These are phyloP conservation scores for Schizophyllum commune DNA, from an alignment of 1,284 basidiomycete genomes.

Conservation along the genomic window DNA sequence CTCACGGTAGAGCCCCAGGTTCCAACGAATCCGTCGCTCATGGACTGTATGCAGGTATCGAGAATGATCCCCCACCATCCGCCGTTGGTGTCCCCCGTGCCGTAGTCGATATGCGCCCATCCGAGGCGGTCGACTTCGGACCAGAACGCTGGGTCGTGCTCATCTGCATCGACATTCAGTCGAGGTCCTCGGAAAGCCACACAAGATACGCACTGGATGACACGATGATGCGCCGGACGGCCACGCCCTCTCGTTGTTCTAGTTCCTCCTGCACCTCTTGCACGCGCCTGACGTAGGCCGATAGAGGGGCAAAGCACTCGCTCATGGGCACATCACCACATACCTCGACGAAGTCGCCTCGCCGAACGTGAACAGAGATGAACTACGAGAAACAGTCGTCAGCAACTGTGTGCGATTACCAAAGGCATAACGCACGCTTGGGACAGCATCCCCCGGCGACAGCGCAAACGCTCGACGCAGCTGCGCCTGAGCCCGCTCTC, in stretches of 20 bases:
- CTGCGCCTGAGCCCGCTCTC: not conserved
- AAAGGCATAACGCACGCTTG: not conserved
- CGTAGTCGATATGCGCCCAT: slow-evolving; percentile 32
- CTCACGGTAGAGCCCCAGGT: slow-evolving; percentile 36
- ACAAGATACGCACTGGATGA: slow-evolving; percentile 20
- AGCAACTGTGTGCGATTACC: not conserved
- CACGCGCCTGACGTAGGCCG: slow-evolving; percentile 29
- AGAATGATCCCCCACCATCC: slow-evolving; percentile 27
- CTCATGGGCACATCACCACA: slow-evolving; percentile 16
- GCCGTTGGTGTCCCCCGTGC: slow-evolving; percentile 13
- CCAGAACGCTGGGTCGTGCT: slow-evolving; percentile 33
- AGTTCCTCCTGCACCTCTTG: slow-evolving; percentile 27
- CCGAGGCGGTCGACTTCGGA: slow-evolving; percentile 25
- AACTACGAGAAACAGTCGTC: slow-evolving; percentile 18
- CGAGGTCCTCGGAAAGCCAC: slow-evolving; percentile 2
- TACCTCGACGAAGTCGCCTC: slow-evolving; percentile 32
- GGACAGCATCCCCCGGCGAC: not conserved
- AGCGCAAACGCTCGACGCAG: not conserved
- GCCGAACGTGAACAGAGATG: slow-evolving; percentile 39
- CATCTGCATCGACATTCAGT: slow-evolving; percentile 24
- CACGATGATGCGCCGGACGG: slow-evolving; percentile 23
- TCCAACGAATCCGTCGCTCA: slow-evolving; percentile 36
- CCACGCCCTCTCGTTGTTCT: slow-evolving; percentile 17
- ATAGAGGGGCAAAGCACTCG: slow-evolving; percentile 35
- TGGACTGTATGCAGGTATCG: slow-evolving; percentile 33